A percentile compares a stretch with the other conserved stretches of the same genome.
Conservation (phyloP, 345 rosid genomes). For the Hevea brasiliensis region DNA sequence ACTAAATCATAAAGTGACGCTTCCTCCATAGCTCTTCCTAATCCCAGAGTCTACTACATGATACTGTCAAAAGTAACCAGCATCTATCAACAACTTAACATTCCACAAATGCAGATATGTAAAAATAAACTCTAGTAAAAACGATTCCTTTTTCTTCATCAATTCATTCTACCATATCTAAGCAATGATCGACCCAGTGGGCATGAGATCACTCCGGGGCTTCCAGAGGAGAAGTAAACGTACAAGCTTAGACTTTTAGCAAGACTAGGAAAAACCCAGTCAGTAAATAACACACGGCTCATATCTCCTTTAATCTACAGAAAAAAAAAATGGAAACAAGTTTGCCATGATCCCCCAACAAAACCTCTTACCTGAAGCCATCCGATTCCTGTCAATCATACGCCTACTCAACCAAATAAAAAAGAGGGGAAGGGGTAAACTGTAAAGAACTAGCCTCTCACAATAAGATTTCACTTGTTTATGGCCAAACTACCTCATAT, state of each 20-base stretch:
- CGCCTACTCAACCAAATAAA: neutral
- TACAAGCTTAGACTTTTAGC: neutral
- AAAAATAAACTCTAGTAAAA: neutral
- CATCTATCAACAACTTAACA: neutral
- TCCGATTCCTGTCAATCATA: neutral
- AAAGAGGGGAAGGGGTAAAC: too few species aligned
- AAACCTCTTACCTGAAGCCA: neutral
- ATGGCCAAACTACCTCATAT: neutral
- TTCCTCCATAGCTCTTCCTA: neutral
- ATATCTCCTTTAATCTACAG: neutral
- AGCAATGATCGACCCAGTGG: too few species aligned
- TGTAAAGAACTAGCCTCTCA: neutral
- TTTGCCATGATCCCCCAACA: neutral
- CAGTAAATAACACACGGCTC: neutral
- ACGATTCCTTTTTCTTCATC: neutral
- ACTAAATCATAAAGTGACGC: neutral
- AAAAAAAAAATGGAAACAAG: neutral
- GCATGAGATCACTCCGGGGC: too few species aligned
- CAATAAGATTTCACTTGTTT: neutral
- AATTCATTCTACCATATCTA: neutral
- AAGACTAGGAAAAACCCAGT: neutral
- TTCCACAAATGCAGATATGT: neutral
- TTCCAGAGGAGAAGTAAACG: neutral
- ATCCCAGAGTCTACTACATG: neutral
- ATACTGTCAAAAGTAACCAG: neutral